Conservation (phyloP, 2,329 filamentous ascomycete species). For the Drechslerella coelobrocha region DNA sequence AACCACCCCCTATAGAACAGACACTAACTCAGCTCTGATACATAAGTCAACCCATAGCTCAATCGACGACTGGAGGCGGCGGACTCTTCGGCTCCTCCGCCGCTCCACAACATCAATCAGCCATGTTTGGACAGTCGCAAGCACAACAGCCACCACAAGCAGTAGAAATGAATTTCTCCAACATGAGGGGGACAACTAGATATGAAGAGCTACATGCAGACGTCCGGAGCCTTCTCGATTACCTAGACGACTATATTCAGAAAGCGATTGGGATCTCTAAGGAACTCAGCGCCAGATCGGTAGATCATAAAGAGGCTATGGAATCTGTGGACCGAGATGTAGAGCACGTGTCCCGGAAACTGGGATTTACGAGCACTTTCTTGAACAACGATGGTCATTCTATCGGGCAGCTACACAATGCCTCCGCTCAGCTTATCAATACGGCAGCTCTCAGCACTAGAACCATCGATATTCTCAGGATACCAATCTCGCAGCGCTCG, state of each 20-base stretch:
- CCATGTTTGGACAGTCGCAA: slow-evolving; percentile 31
- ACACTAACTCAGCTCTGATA: not conserved
- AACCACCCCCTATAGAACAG: not conserved
- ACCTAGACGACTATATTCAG: slow-evolving; percentile 80
- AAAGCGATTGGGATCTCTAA: slow-evolving; percentile 78
- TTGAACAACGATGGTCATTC: slow-evolving; percentile 52
- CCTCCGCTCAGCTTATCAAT: slow-evolving; percentile 52
- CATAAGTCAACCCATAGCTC: slow-evolving; percentile 26
- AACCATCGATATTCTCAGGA: slow-evolving; percentile 54
- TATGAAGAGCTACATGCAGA: slow-evolving; percentile 88
- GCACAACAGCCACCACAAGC: slow-evolving; percentile 31
- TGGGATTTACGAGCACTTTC: slow-evolving; percentile 54
- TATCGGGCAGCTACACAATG: slow-evolving; percentile 52
- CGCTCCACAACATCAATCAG: slow-evolving; percentile 26
- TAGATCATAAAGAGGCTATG: slow-evolving; percentile 69
- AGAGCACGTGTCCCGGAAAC: slow-evolving; percentile 64
- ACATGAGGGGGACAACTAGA: slow-evolving; percentile 83
- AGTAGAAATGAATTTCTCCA: slow-evolving; percentile 71
- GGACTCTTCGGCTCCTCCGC: slow-evolving; percentile 51
- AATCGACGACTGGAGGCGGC: slow-evolving; percentile 9
- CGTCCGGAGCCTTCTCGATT: slow-evolving; percentile 77
- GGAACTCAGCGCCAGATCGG: slow-evolving; percentile 74
- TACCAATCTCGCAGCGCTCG: slow-evolving; percentile 53
- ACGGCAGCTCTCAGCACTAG: slow-evolving; percentile 54
- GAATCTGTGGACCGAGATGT: slow-evolving; percentile 71